Base-by-base conservation (phyloP, 2,329 filamentous ascomycete genomes). In the Aspergillus caelatus region DNA sequence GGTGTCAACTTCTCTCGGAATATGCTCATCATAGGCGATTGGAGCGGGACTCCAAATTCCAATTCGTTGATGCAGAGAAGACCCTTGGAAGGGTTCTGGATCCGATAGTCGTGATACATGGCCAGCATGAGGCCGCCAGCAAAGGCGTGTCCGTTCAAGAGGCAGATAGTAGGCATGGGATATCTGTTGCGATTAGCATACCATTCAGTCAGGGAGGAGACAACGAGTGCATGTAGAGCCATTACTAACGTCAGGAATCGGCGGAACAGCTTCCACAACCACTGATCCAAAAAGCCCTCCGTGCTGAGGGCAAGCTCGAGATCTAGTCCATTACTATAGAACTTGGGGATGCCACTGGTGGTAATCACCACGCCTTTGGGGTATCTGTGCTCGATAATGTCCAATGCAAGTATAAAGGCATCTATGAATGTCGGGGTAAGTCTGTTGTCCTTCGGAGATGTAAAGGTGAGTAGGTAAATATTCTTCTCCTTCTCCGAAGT, bases 271-370 rank as follows among this genome's bases (percentile, higher is more conserved):
- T 81, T 81, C 78, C 88, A 93, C 12, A 93, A 78, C 57, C 82
- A 81, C 14, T 82, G 75, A 1, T 86, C 79, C 71, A 88, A 87
- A 81, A 91, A 94, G 3, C 82, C 83, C 1, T 86, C 83, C 0
- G 86, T 86, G 34, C 79, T 77, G 39, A 83, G 72, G n/a, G 88
- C 89, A 73, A 91, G 86, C 45, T 87, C 83, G 16, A 94, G 85
- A 75, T 95, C 91, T n/a, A 95, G 84, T 0, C 92, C 92, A 78
- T 94, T 94, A 76, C 86, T 89, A 81, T 91, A 95, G 82, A 94
- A 94, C 74, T 95, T 95, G 58, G 82, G 75, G 63, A 94, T 90
- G 55, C 84, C 86, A 48, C 88, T 91, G 0, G 91, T 94, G 6
- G 91, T 94, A 63, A 94, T 81, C 16, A 95, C 83, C 7, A 94